phyloP scores from a whole-genome alignment of 1,284 basidiomycete genomes.

The Irpex lacteus region DNA sequence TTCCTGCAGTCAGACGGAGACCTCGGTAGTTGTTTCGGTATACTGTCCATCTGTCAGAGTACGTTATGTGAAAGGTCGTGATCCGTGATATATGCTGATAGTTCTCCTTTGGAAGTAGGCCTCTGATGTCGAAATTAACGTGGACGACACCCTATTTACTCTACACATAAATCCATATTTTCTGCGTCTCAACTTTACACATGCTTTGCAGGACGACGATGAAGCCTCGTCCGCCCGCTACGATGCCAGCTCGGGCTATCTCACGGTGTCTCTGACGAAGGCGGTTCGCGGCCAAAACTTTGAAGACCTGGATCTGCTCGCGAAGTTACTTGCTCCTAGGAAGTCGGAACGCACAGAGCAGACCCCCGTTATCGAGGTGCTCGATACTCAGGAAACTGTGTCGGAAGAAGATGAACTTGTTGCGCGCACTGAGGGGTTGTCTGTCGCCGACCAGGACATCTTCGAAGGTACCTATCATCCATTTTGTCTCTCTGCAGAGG shows the following conservation, averaged over 20 bases:
- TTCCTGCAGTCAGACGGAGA: slow-evolving; percentile 66
- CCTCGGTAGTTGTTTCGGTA: slow-evolving; percentile 55
- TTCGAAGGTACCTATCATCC: slow-evolving; percentile 45
- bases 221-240: slow-evolving; percentile 61
- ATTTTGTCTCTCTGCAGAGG: not conserved
- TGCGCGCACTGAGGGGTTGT: slow-evolving; percentile 35
- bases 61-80: slow-evolving; percentile 28
- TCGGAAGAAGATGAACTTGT: slow-evolving; percentile 42
- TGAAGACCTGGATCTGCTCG: slow-evolving; percentile 70
- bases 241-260: slow-evolving; percentile 67
- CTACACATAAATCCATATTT: slow-evolving; percentile 81
- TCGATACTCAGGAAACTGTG: slow-evolving; percentile 39
- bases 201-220: slow-evolving; percentile 62
- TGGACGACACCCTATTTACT: slow-evolving; percentile 68
- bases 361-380: slow-evolving; percentile 62
- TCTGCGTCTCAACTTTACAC: slow-evolving; percentile 70
- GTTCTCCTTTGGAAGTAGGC: slow-evolving; percentile 47
- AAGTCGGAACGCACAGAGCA: slow-evolving; percentile 33
- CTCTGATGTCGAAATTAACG: slow-evolving; percentile 73
- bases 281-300: slow-evolving; percentile 62
- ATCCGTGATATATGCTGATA: slow-evolving; percentile 22
- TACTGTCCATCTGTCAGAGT: slow-evolving; percentile 82
- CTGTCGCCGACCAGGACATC: slow-evolving; percentile 56
- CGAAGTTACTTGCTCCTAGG: slow-evolving; percentile 70
- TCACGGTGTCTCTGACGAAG: slow-evolving; percentile 71